Conservation (phyloP, 176 grass and related monocot species). For the Avena atlantica region DNA sequence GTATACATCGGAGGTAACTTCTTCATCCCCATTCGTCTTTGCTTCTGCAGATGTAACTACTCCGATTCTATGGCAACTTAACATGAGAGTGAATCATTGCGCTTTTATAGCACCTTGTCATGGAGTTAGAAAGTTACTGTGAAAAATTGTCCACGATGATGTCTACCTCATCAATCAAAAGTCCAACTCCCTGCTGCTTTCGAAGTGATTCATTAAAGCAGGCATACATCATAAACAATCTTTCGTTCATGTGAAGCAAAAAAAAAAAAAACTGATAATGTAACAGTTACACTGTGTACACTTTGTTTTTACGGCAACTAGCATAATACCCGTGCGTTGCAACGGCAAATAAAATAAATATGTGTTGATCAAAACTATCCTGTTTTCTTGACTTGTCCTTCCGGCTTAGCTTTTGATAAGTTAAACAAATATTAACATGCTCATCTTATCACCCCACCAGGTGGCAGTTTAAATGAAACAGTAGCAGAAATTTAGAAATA, state of each 20-base stretch:
- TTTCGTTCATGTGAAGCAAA: slow-evolving; percentile 29
- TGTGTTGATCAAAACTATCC: too few relatives aligned
- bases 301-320: background rate
- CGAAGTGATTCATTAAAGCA: slow-evolving; percentile 24
- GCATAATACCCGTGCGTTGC: too few relatives aligned
- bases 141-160: slow-evolving; percentile 6
- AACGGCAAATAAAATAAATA: too few relatives aligned
- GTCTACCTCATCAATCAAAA: slow-evolving; percentile 41
- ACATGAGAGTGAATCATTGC: background rate
- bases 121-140: slow-evolving; percentile 16
- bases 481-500: too few relatives aligned
- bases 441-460: too few relatives aligned
- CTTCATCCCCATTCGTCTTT: background rate
- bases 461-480: too few relatives aligned
- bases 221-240: background rate
- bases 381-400: too few relatives aligned
- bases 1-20: background rate
- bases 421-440: too few relatives aligned
- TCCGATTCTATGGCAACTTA: slow-evolving; percentile 1
- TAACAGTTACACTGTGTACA: background rate
- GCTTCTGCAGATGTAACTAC: slow-evolving; percentile 28
- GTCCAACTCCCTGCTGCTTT: background rate
- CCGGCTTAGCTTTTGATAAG: too few relatives aligned
- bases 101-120: slow-evolving; percentile 15
- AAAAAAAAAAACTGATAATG: background rate